These are phyloP conservation scores for Chrysosporium keratinophilum DNA, from an alignment of 2,329 filamentous ascomycete genomes.

Conservation along the genomic window DNA sequence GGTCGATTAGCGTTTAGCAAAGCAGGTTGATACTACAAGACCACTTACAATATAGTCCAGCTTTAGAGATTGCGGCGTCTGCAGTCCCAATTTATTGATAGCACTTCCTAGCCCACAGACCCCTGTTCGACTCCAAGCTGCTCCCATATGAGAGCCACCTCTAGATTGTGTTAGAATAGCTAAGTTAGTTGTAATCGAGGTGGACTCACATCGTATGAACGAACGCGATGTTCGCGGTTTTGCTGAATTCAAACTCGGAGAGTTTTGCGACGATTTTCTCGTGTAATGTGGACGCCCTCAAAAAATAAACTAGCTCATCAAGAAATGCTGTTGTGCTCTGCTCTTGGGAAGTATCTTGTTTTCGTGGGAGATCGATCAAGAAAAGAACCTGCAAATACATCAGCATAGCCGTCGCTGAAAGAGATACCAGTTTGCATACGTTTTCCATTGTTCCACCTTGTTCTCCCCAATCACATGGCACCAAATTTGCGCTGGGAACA, in stretches of 20 bases:
- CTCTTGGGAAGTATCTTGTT: conserved; percentile 18
- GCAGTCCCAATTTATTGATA: conserved; percentile 54
- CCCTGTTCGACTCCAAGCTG: conserved; percentile 48
- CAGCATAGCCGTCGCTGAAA: conserved; percentile 3
- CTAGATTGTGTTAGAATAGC: conserved; percentile 26
- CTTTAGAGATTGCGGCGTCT: conserved; percentile 46
- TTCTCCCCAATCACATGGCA: conserved; percentile 83
- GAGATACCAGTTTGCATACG: conserved; percentile 31
- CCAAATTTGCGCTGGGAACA: conserved; percentile 77
- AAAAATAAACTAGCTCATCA: conserved; percentile 59
- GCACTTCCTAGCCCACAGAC: conserved; percentile 62
- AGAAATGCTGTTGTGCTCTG: conserved; percentile 48
- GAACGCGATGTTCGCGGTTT: conserved; percentile 63
- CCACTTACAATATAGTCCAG: conserved; percentile 60
- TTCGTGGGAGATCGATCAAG: conserved; percentile 72
- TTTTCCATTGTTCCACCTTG: conserved; percentile 77
- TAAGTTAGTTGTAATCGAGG: not conserved
- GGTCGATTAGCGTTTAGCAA: not conserved
- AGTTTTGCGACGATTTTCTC: conserved; percentile 57
- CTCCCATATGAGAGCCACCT: conserved; percentile 47
- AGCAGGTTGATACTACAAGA: not conserved
- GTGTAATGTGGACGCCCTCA: conserved; percentile 56
- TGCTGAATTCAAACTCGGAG: conserved; percentile 67
- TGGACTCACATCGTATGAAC: conserved; percentile 66
- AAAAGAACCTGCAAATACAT: conserved; percentile 55